Conservation (phyloP, 139 green algal genomes). For the Coccomyxa sp. region DNA sequence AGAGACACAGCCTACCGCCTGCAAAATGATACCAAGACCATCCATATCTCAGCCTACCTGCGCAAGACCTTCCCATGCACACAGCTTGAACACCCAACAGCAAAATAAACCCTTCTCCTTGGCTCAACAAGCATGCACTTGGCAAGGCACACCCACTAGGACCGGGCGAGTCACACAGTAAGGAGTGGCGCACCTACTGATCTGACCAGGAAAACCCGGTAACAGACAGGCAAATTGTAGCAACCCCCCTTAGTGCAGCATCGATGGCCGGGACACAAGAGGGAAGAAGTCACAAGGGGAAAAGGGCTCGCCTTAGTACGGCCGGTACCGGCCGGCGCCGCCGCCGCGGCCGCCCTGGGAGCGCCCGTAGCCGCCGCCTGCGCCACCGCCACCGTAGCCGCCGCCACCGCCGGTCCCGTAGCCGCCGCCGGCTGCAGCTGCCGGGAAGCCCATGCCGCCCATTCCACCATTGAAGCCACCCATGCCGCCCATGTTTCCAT, state of each 20-base stretch:
- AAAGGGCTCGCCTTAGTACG: conserved; percentile 7
- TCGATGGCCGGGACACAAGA: too few relatives aligned
- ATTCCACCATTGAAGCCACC: neutral
- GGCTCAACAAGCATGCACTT: too few relatives aligned
- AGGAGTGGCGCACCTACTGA: neutral
- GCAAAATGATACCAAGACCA: too few relatives aligned
- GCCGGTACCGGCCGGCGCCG: conserved; percentile 14
- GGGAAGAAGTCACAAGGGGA: too few relatives aligned
- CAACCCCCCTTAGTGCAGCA: neutral
- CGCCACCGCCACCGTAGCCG: conserved; percentile 6
- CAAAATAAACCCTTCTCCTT: too few relatives aligned
- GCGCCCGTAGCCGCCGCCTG: neutral
- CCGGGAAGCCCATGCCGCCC: neutral
- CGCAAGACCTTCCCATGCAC: too few relatives aligned
- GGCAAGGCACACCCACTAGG: too few relatives aligned
- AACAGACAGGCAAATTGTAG: neutral
- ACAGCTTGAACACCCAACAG: too few relatives aligned
- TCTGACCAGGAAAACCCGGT: neutral
- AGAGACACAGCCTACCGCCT: too few relatives aligned
- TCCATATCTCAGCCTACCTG: too few relatives aligned
- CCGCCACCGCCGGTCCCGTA: conserved; percentile 5
- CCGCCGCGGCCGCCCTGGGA: conserved; percentile 1
- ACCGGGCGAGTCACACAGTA: too few relatives aligned
- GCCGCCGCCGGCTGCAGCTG: neutral
- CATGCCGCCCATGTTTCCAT: conserved; percentile 16